Conservation (phyloP, 148 eudicot species). For the Amaranthus cruentus region DNA sequence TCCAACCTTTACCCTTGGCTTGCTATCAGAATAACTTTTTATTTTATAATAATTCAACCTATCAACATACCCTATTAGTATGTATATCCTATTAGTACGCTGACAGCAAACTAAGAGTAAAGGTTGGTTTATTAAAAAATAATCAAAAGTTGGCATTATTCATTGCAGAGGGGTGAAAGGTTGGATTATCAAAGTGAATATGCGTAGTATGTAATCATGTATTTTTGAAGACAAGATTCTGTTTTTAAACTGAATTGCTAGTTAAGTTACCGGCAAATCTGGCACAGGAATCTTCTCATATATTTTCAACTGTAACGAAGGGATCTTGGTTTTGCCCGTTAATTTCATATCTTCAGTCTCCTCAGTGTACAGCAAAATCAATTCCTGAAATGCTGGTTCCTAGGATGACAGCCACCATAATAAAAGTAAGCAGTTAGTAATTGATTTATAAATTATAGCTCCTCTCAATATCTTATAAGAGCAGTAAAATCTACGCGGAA, state of each 20-base stretch:
- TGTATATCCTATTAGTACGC: too few relatives aligned
- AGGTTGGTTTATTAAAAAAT: too few relatives aligned
- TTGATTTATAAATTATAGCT: neutral
- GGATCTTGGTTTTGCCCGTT: slow-evolving; percentile 39
- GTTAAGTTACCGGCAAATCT: slow-evolving; percentile 63
- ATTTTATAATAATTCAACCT: too few relatives aligned
- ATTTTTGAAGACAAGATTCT: neutral
- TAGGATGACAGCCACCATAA: slow-evolving; percentile 28
- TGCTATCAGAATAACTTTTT: too few relatives aligned
- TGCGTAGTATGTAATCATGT: neutral
- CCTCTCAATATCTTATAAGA: neutral
- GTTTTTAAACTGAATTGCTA: slow-evolving; percentile 5
- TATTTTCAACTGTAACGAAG: slow-evolving; percentile 77
- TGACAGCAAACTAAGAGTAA: too few relatives aligned
- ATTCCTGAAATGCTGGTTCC: slow-evolving; percentile 95
- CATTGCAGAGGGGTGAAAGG: too few relatives aligned
- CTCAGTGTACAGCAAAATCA: slow-evolving; percentile 75
- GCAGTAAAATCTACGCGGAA: neutral
- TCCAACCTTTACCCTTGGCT: too few relatives aligned
- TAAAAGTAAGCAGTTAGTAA: neutral
- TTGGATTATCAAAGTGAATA: neutral
- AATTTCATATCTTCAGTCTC: slow-evolving; percentile 37
- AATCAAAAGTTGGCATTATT: too few relatives aligned
- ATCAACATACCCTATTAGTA: too few relatives aligned
- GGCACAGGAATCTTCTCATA: slow-evolving; percentile 92